Base-by-base conservation (phyloP, 441 rosid species). In the Dalechampia spathulata region DNA sequence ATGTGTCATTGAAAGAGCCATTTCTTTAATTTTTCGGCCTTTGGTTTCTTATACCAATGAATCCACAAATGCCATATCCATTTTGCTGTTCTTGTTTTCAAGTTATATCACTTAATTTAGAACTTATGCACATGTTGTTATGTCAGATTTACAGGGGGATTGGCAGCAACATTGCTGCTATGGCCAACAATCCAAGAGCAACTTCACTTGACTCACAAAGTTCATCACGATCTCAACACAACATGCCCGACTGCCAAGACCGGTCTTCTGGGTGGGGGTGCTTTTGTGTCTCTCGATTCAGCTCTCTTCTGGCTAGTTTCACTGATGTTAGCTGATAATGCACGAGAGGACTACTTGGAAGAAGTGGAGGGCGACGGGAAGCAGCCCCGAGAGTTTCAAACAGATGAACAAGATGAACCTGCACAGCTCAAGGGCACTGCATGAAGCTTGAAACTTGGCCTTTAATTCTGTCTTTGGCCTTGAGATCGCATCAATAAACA, bases 141-240 rank as follows among this genome's bases (percentile, higher is more conserved):
- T 65, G 25, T 38, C 75, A 86, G 95, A 72, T 72, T 83, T 49
- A 77, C 95, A 0, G 77, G 83, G 7, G 99, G 95, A 52, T 71
- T 90, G 40, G 99, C 79, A 7, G 62, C 68, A 49, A 63, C 93
- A 6, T 68, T 93, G 54, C 69, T 90, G 53, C 27, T 87, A 30
- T 90, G 96, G 93, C 96, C 99, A 61, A 87, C 96, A 39, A 78
- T 85, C 47, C 75, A 83, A 25, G 99, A 90, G 79, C 93, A 87
- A 16, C 71, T 81, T 52, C 95, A 90, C 77, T 65, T 79, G 82
- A 60, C 63, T 13, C 78, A 73, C 62, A 85, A 81, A 28, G 79
- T 85, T 17, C 92, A 90, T 66, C 72, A 40, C 55, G 74, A 78
- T 67, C 61, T 67, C 1, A 49, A 72, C 39, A 66, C 80, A 5